phyloP scores from a whole-genome alignment of 768 basidiomycete species.

The Hirschioporus abietinus region DNA sequence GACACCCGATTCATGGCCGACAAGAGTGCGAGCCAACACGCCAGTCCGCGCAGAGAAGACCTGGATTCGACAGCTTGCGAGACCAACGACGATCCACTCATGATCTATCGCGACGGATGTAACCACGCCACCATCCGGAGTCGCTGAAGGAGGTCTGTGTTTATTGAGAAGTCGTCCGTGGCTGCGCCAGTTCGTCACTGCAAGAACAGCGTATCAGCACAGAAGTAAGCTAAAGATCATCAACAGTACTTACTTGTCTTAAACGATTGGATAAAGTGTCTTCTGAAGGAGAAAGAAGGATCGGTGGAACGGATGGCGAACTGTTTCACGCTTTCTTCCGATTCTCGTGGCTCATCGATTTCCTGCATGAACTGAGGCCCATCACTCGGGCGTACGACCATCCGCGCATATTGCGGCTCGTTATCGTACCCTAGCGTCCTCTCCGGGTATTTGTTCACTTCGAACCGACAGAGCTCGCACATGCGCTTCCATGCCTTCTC shows the following conservation, averaged over 20 bases:
- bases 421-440: not conserved
- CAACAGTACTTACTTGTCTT: constrained; percentile 49
- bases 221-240: constrained; percentile 7
- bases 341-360: not conserved
- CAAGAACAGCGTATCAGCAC: not conserved
- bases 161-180: constrained; percentile 67
- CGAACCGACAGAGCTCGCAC: constrained; percentile 54
- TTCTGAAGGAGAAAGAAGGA: constrained; percentile 50
- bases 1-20: constrained; percentile 85
- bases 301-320: not conserved
- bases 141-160: constrained; percentile 37
- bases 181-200: constrained; percentile 77
- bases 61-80: constrained; percentile 80
- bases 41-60: constrained; percentile 81
- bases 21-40: constrained; percentile 66
- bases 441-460: not conserved
- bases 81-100: constrained; percentile 83
- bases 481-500: constrained; percentile 79
- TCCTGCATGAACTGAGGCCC: not conserved
- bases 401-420: not conserved
- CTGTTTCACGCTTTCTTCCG: not conserved
- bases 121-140: constrained; percentile 60
- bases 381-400: not conserved
- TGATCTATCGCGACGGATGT: constrained; percentile 83
- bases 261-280: constrained; percentile 69